Base-by-base conservation (phyloP, 257 asterid species). In the Nicotiana knightiana region DNA sequence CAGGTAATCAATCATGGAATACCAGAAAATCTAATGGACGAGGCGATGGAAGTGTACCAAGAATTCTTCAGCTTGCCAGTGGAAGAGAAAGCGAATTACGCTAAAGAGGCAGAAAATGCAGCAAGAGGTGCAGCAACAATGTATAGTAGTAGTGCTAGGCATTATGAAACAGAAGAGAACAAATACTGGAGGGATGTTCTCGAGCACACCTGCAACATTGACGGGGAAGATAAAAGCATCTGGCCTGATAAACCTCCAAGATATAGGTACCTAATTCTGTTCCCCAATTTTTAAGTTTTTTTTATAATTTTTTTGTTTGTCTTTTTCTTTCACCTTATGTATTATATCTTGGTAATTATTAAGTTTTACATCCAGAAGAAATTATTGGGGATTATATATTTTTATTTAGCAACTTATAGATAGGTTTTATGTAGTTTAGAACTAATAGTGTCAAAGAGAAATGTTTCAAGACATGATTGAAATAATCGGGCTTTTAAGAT, bases 191-290 rank as follows among this genome's bases (percentile, higher is more conserved):
- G 64, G 57, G 85, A 82, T 73, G 67, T 53, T 3, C 17, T 82
- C 33, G 35, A 26, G 21, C 81, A 82, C 51, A 54, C 51, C 17
- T 46, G 54, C 37, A 24, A 73, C 61, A 35, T 16, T 58, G 46
- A 48, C 0, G 67, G 76, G 5, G 5, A 75, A 32, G 48, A 26
- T 33, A 51, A 3, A 24, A 35, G n/a, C 3, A 46, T 28, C n/a
- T 82, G 82, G 82, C 82, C 85, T 9, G 16, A 76, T 26, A 82
- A 82, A 15, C 82, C 82, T 75, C 18, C 77, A 26, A 53, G 77
- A 26, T 82, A 82, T 51, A 32, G 82, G 82, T 76, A 68, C 77
- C 9, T 37, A 43, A 28, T 28, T 21, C 0, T 21, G 24, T 21
- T 21, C 24, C 24, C 0, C 24, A 21, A 21, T 21, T 21, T 21